A percentile compares a stretch with the other conserved stretches of the same genome.
These are phyloP conservation scores for Fragilariopsis cylindrus DNA, from an alignment of 108 stramenopile species.

Conservation along the genomic window DNA sequence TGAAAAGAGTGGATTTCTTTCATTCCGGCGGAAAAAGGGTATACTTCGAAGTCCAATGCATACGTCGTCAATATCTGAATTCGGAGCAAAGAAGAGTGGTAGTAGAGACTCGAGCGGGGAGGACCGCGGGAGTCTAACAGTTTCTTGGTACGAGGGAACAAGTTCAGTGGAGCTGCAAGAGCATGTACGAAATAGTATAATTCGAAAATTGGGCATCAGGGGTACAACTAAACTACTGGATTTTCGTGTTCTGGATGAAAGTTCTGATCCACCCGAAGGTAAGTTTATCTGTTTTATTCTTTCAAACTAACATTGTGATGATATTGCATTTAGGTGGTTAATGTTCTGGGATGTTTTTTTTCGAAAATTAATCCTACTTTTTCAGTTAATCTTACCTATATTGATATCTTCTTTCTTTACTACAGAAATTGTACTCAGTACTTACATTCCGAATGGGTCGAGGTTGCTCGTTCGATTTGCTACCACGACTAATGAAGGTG, in stretches of 20 bases:
- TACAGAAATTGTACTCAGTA: conserved; percentile 78
- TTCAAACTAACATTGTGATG: neutral
- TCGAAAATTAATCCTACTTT: no score
- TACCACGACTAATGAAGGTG: conserved; percentile 35
- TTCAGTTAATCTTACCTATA: neutral
- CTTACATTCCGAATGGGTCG: conserved; percentile 81
- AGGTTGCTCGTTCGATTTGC: conserved; percentile 65
- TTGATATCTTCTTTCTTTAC: neutral
- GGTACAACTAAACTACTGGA: conserved; percentile 47
- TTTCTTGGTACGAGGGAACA: conserved; percentile 87
- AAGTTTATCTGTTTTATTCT: conserved; percentile 22
- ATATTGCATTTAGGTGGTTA: neutral
- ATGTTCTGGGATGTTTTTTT: no score
- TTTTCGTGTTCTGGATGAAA: conserved; percentile 72
- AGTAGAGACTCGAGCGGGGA: neutral
- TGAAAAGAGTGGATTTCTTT: conserved; percentile 17
- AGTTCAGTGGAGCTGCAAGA: conserved; percentile 65
- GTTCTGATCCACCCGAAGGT: conserved; percentile 69
- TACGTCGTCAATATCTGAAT: conserved; percentile 15
- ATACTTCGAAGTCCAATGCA: neutral
- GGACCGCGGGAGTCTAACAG: conserved; percentile 63
- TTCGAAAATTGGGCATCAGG: conserved; percentile 46
- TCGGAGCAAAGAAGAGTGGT: neutral
- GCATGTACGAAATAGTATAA: conserved; percentile 71
- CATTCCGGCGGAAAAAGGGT: conserved; percentile 25